Conservation (phyloP, 345 rosid species). For the thale cress (Arabidopsis thaliana) region DNA sequence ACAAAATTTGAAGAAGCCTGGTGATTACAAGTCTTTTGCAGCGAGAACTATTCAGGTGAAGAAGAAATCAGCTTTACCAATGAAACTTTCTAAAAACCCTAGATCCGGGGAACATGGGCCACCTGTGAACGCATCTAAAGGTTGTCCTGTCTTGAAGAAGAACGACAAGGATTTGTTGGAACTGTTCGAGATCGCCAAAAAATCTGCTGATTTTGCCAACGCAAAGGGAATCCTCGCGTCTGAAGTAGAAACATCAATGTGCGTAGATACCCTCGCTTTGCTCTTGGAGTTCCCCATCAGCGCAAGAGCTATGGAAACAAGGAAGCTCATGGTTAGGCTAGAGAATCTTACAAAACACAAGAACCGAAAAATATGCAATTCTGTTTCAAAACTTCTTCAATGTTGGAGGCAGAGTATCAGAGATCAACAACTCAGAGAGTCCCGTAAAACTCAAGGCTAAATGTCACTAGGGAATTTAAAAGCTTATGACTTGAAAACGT, state of each 20-base stretch:
- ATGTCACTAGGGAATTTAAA: neutral
- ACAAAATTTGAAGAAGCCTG: too few relatives aligned
- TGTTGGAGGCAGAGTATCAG: conserved; percentile 11
- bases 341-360: conserved; percentile 20
- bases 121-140: neutral
- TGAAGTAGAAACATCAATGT: neutral
- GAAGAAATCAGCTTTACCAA: neutral
- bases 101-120: neutral
- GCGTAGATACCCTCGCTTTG: conserved; percentile 16
- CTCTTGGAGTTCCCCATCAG: neutral
- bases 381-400: neutral
- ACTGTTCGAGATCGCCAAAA: conserved; percentile 11
- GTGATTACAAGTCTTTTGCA: too few relatives aligned
- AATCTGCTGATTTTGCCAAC: conserved; percentile 9
- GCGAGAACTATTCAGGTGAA: neutral
- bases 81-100: neutral
- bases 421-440: neutral
- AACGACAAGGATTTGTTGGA: neutral
- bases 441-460: neutral
- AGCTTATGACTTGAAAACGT: neutral
- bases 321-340: neutral
- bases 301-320: neutral
- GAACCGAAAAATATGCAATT: conserved; percentile 1
- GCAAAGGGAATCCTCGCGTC: neutral
- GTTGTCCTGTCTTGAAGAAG: neutral